Evolutionary conservation across 1,139 yeast species (phyloP).

Genomic region (Geotrichum candidum): DNA sequence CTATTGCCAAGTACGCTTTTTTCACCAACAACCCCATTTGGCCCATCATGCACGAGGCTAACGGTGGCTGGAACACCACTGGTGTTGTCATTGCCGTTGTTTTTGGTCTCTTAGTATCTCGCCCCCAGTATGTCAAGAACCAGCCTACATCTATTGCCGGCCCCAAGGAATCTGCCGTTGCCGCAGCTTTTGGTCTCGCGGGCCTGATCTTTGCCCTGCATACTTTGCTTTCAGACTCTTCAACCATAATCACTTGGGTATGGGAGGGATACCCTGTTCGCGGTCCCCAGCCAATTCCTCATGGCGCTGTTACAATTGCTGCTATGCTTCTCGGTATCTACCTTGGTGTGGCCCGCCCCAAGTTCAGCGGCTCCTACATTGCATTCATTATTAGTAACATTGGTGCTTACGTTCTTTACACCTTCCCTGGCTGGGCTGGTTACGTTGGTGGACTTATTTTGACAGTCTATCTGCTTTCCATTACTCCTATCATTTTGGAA

Average conservation of each 20-base stretch:
- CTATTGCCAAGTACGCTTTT: constrained; percentile 66
- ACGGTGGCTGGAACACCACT: constrained; percentile 77
- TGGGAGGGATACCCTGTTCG: constrained; percentile 89
- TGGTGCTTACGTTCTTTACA: constrained; percentile 48
- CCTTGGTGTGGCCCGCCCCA: constrained; percentile 37
- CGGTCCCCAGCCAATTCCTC: constrained; percentile 89
- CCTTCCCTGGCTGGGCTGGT: constrained; percentile 71
- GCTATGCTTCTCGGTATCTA: constrained; percentile 56
- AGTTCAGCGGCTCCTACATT: constrained; percentile 28
- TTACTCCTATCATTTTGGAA: constrained; percentile 59
- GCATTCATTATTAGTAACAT: constrained; percentile 20
- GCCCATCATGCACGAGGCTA: constrained; percentile 84
- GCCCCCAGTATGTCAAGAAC: constrained; percentile 27
- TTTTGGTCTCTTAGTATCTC: constrained; percentile 52
- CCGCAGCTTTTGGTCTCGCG: constrained; percentile 69
- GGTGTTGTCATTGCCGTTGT: constrained; percentile 66
- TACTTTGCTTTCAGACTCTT: constrained; percentile 74
- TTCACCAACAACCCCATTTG: constrained; percentile 90
- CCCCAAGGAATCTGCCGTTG: constrained; percentile 34
- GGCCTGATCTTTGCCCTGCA: constrained; percentile 66
- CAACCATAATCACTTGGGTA: constrained; percentile 80
- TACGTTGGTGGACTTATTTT: constrained; percentile 69
- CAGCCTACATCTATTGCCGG: constrained; percentile 26
- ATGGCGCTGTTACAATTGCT: constrained; percentile 63
- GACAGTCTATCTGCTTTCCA: constrained; percentile 55